These are phyloP conservation scores for Gossypium mustelinum DNA, from an alignment of 345 rosid genomes.

Conservation along the genomic window DNA sequence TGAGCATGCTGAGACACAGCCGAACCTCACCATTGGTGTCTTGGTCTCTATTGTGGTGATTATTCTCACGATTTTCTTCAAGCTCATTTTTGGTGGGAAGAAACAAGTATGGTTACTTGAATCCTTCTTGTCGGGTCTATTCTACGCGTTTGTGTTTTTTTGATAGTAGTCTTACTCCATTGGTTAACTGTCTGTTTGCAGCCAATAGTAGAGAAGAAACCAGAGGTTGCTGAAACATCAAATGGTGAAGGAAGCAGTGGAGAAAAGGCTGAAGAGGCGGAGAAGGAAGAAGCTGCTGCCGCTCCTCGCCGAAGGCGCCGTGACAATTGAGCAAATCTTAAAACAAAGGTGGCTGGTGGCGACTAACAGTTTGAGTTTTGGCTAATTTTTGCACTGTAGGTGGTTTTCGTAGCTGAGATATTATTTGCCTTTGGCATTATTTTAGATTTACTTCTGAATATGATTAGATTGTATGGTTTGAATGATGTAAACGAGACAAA, in stretches of 20 bases:
- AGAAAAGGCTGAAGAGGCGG: constrained; percentile 38
- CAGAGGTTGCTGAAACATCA: constrained; percentile 43
- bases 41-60: constrained; percentile 50
- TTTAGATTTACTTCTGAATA: constrained; percentile 14
- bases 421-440: constrained; percentile 14
- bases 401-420: constrained; percentile 22
- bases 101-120: constrained; percentile 34
- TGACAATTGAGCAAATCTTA: constrained; percentile 31
- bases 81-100: constrained; percentile 65
- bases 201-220: constrained; percentile 35
- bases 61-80: constrained; percentile 39
- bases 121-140: not conserved
- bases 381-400: constrained; percentile 27
- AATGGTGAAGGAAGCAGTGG: constrained; percentile 36
- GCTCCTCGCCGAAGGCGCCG: constrained; percentile 64
- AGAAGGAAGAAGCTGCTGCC: constrained; percentile 34
- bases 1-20: constrained; percentile 71
- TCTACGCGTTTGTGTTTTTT: not conserved
- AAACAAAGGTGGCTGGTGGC: not conserved
- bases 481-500: constrained; percentile 34
- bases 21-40: constrained; percentile 57
- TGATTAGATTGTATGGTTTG: constrained; percentile 11
- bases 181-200: constrained; percentile 13
- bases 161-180: not conserved
- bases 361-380: constrained; percentile 20